Evolutionary conservation across 805 yeast species (phyloP).

Genomic region (Saturnispora silvae): DNA sequence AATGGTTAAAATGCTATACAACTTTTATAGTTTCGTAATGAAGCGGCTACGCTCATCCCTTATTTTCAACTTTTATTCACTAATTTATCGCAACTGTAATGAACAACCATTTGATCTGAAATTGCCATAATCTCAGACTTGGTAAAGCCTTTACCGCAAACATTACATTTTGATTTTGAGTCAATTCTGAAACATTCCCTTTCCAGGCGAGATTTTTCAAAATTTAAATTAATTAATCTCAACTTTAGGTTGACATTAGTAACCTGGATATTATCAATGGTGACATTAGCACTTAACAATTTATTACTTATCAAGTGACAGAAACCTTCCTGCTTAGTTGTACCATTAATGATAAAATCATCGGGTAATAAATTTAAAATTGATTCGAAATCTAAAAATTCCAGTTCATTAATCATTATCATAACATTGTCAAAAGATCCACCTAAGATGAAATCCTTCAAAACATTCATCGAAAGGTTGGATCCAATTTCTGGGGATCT

Average conservation of each 20-base stretch:
- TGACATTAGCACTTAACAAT: constrained; percentile 32
- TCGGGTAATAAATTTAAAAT: constrained; percentile 45
- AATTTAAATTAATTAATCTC: constrained; percentile 36
- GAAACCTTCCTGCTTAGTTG: constrained; percentile 36
- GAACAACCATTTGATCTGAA: constrained; percentile 36
- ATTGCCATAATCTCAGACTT: constrained; percentile 33
- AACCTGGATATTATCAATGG: constrained; percentile 31
- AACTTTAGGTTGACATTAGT: constrained; percentile 43
- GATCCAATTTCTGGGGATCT: constrained; percentile 49
- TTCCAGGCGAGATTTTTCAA: constrained; percentile 28
- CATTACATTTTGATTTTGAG: constrained; percentile 42
- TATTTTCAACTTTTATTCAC: too few species aligned
- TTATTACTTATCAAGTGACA: constrained; percentile 36
- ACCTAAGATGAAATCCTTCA: constrained; percentile 26
- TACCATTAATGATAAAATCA: constrained; percentile 31
- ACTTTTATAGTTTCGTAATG: too few species aligned
- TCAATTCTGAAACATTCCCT: constrained; percentile 29
- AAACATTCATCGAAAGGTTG: constrained; percentile 38
- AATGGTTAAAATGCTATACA: too few species aligned
- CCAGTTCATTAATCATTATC: constrained; percentile 24
- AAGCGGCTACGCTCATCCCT: too few species aligned
- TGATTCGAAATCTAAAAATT: constrained; percentile 19
- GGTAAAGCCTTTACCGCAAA: constrained; percentile 47
- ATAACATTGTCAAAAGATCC: constrained; percentile 9
- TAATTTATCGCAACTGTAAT: too few species aligned